These are phyloP conservation scores for Shiraia bambusicola DNA, from an alignment of 2,329 filamentous ascomycete genomes.

Conservation along the genomic window DNA sequence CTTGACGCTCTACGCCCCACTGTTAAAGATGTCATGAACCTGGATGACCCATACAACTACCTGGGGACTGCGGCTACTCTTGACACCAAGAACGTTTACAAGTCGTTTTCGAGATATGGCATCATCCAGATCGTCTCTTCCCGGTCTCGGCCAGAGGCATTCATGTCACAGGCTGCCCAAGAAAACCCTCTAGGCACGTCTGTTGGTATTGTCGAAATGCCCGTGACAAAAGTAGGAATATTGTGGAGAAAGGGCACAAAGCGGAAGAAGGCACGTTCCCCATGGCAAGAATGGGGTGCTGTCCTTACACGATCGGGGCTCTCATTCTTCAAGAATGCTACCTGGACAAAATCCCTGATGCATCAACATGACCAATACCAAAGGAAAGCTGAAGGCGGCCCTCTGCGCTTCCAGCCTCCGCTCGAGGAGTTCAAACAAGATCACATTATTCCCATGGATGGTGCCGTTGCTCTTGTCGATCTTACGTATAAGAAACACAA, in stretches of 20 bases:
- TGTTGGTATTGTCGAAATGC: constrained; percentile 93
- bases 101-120: constrained; percentile 86
- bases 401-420: constrained; percentile 87
- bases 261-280: constrained; percentile 90
- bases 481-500: constrained; percentile 92
- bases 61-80: constrained; percentile 73
- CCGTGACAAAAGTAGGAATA: constrained; percentile 92
- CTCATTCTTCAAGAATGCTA: constrained; percentile 92
- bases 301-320: constrained; percentile 95
- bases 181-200: constrained; percentile 78
- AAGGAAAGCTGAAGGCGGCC: constrained; percentile 73
- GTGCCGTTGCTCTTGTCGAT: constrained; percentile 86
- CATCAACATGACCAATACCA: constrained; percentile 82
- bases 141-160: constrained; percentile 89
- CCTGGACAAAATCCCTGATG: constrained; percentile 90
- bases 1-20: constrained; percentile 80
- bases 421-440: constrained; percentile 92
- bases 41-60: constrained; percentile 92
- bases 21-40: constrained; percentile 85
- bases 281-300: constrained; percentile 99
- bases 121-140: constrained; percentile 94
- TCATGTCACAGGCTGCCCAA: constrained; percentile 83
- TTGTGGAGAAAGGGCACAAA: constrained; percentile 93
- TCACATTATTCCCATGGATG: constrained; percentile 87
- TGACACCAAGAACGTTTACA: constrained; percentile 79